Evolutionary conservation across 768 basidiomycete species (phyloP), one percentile per base, ranked within the genome.

Genomic region (Psilocybe tampanensis): DNA sequence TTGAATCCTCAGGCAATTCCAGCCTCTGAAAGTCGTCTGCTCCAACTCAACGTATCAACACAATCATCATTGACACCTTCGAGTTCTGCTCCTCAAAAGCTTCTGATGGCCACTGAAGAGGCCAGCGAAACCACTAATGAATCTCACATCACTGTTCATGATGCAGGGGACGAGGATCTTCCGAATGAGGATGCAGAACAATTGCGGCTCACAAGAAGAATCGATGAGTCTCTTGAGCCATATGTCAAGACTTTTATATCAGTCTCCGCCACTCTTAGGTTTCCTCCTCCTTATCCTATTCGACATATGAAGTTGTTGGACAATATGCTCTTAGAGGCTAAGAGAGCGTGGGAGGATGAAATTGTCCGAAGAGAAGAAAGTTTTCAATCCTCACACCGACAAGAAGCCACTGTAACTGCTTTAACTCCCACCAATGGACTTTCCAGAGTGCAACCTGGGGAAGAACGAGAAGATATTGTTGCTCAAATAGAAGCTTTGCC

Each of bases 201-300:
- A 55, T 67, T 83, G 22, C 79, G 81, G 44, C 80, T 94, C 8
- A 88, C 94, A 6, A 79, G 82, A 52, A 85, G 92, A 18, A 94
- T 97, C 29, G 85, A 92, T 48, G 79, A 89, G 52, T 86, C 91
- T 0, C 77, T 95, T n/a, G 84, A 90, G 39, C 90, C 92, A 1
- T 99, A 97, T 69, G 76, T 80, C 62, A 85, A 78, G 59, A 95
- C 92, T 1, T 94, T 94, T 66, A 90, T 98, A 26, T 98, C 97
- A 1, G 92, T 94, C 42, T 98, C 95, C 2, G 90, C 95, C 0
- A 94, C 95, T 0, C 76, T 98, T 45, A 85, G 93, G 4, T 97
- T 97, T 69, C 92, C 89, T 13, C 94, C 96, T 21, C 97, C 97
- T 3, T 89, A 92, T 66, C 90, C 95, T 7, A 83, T 99, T 39